A percentile compares a stretch with the other conserved stretches of the same genome.
phyloP scores from a whole-genome alignment of 2,329 filamentous ascomycete genomes.

The Neophaeococcomyces aloes region DNA sequence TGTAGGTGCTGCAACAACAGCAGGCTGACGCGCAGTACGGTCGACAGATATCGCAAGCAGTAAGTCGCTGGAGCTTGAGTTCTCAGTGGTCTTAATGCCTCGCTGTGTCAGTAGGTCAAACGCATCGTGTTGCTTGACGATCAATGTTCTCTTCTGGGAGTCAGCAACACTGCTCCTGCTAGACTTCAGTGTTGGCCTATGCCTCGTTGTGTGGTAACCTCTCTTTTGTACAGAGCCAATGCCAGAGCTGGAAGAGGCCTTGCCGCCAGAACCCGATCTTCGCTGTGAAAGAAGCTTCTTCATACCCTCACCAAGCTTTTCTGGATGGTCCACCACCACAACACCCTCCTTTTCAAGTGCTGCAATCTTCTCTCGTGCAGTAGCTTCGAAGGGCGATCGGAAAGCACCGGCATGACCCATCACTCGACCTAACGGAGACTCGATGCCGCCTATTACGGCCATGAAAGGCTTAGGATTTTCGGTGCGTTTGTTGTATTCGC shows the following conservation, averaged over 20 bases:
- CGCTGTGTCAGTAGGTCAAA: slow-evolving; percentile 46
- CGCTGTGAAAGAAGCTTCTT: slow-evolving; percentile 45
- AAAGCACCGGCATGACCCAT: slow-evolving; percentile 78
- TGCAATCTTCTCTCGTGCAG: slow-evolving; percentile 54
- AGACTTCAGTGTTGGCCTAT: slow-evolving; percentile 17
- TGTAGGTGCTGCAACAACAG: slow-evolving; percentile 51
- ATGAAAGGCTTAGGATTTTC: slow-evolving; percentile 62
- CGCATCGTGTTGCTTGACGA: slow-evolving; percentile 45
- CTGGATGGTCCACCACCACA: slow-evolving; percentile 63
- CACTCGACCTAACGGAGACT: slow-evolving; percentile 52
- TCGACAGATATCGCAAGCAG: slow-evolving; percentile 57
- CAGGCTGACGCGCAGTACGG: slow-evolving; percentile 51
- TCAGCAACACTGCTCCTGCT: slow-evolving; percentile 26
- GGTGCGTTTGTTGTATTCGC: slow-evolving; percentile 48
- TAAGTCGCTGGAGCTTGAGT: slow-evolving; percentile 29
- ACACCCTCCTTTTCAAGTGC: slow-evolving; percentile 57
- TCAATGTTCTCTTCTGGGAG: slow-evolving; percentile 36
- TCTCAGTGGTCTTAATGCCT: slow-evolving; percentile 28
- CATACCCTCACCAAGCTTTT: slow-evolving; percentile 61
- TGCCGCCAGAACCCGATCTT: slow-evolving; percentile 25
- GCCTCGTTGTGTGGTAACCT: slow-evolving; percentile 40
- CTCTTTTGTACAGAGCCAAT: slow-evolving; percentile 34
- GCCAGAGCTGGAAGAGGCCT: slow-evolving; percentile 28
- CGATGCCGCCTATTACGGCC: slow-evolving; percentile 57
- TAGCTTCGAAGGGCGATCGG: slow-evolving; percentile 54